A percentile compares a stretch with the other conserved stretches of the same genome.
Conservation (phyloP, 257 asterid species). For the Coffea eugenioides region DNA sequence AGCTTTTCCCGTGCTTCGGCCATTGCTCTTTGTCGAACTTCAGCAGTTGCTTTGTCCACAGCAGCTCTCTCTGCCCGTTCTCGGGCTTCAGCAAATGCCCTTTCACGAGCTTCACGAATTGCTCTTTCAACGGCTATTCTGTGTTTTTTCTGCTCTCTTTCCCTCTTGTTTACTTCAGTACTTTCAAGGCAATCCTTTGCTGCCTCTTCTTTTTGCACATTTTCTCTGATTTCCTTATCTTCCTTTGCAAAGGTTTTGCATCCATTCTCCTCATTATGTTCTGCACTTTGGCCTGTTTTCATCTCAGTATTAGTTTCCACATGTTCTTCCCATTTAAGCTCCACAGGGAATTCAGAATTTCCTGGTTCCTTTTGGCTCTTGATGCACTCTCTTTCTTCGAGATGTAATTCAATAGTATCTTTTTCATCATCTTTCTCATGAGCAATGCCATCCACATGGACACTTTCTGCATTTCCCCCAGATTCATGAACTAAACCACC, state of each 20-base stretch:
- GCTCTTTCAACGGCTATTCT: constrained; percentile 87
- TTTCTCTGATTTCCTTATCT: constrained; percentile 41
- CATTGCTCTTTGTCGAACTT: constrained; percentile 65
- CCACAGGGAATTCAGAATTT: constrained; percentile 29
- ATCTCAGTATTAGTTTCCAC: constrained; percentile 34
- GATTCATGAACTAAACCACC: constrained; percentile 33
- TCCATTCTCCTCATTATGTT: constrained; percentile 32
- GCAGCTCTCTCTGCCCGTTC: constrained; percentile 95
- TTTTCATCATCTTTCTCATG: constrained; percentile 33
- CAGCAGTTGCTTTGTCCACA: constrained; percentile 80
- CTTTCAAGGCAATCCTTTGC: constrained; percentile 42
- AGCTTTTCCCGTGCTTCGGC: constrained; percentile 69
- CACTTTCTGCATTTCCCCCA: constrained; percentile 36
- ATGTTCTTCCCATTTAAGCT: constrained; percentile 31
- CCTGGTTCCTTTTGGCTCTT: constrained; percentile 34
- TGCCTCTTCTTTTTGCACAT: constrained; percentile 26
- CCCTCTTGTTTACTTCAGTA: constrained; percentile 63
- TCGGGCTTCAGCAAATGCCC: constrained; percentile 92
- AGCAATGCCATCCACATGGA: constrained; percentile 18
- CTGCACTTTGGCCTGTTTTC: constrained; percentile 32
- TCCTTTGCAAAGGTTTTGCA: constrained; percentile 24
- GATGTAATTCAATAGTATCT: constrained; percentile 25
- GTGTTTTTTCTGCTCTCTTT: constrained; percentile 73
- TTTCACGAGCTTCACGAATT: constrained; percentile 93
- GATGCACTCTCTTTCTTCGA: constrained; percentile 24